Percentiles rank a stretch among this genome's conserved stretches.
These are phyloP conservation scores for Cotoneaster glaucophyllus DNA, from an alignment of 306 rosid genomes.

Conservation along the genomic window DNA sequence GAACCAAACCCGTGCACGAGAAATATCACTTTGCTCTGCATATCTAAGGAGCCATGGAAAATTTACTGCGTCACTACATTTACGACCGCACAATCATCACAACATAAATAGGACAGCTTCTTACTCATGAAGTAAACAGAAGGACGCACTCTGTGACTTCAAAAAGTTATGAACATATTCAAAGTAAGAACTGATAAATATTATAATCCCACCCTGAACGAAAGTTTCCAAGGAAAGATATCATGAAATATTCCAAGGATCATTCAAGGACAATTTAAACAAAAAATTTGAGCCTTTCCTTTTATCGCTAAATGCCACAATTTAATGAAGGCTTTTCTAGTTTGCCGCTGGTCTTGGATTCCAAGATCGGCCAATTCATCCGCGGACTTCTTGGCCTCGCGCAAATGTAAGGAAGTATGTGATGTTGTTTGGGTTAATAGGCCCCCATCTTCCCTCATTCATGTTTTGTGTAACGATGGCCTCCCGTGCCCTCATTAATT, in stretches of 20 bases:
- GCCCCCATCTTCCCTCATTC: no score
- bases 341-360: no score
- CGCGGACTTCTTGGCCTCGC: no score
- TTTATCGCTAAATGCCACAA: no score
- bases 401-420: no score
- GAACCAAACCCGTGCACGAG: conserved; percentile 81
- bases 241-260: background rate
- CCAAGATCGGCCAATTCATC: no score
- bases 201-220: conserved; percentile 78
- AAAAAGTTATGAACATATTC: conserved; percentile 78
- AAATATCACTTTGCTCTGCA: conserved; percentile 64
- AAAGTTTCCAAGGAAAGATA: conserved; percentile 14
- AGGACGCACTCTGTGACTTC: conserved; percentile 75
- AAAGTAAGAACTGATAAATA: conserved; percentile 77
- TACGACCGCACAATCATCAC: background rate
- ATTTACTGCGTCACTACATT: conserved; percentile 7
- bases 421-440: no score
- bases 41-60: conserved; percentile 45
- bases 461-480: no score
- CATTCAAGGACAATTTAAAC: background rate
- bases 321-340: no score
- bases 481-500: no score
- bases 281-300: no score
- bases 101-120: conserved; percentile 22
- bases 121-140: conserved; percentile 92